Evolutionary conservation across 2,329 filamentous ascomycete species (phyloP).

Genomic region (Trichoderma koningiopsis): DNA sequence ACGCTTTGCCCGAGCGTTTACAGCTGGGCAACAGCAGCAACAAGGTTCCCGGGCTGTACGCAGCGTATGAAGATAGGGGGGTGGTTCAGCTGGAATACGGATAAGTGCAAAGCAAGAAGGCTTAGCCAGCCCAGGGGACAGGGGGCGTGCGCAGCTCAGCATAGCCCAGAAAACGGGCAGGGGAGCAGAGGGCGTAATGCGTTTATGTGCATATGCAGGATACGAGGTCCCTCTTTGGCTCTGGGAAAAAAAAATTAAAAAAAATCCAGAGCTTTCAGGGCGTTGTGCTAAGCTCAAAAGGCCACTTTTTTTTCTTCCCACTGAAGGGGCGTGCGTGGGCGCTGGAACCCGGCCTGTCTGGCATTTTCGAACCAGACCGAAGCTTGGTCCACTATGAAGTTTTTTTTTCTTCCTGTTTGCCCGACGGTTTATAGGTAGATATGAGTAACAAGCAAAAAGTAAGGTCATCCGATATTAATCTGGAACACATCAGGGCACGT

Average conservation of each 20-base stretch:
- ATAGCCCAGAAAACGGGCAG: slow-evolving; percentile 7
- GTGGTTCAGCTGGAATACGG: slow-evolving; percentile 10
- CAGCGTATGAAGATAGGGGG: slow-evolving; percentile 1
- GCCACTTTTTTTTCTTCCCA: not conserved
- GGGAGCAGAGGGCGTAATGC: not conserved
- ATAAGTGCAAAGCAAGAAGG: slow-evolving; percentile 11
- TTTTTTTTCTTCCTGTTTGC: not conserved
- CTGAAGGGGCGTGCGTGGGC: not conserved
- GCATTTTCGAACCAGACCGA: not conserved
- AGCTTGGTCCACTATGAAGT: slow-evolving; percentile 7
- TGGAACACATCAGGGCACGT: not conserved
- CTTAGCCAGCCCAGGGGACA: slow-evolving; percentile 4
- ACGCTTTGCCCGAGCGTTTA: not conserved
- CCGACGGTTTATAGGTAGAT: not conserved
- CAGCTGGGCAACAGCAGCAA: not conserved
- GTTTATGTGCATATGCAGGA: slow-evolving; percentile 7
- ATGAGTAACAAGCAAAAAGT: slow-evolving; percentile 15
- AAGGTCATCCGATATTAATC: not conserved
- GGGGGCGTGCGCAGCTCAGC: slow-evolving; percentile 12
- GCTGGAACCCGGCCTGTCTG: slow-evolving; percentile 21
- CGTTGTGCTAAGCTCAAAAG: slow-evolving; percentile 21
- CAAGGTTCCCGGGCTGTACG: not conserved
- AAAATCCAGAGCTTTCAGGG: slow-evolving; percentile 11
- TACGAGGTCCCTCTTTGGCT: not conserved
- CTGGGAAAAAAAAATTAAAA: not conserved